These are phyloP conservation scores for Corynascus novoguineensis DNA, from an alignment of 495 filamentous ascomycete species.

Conservation along the genomic window DNA sequence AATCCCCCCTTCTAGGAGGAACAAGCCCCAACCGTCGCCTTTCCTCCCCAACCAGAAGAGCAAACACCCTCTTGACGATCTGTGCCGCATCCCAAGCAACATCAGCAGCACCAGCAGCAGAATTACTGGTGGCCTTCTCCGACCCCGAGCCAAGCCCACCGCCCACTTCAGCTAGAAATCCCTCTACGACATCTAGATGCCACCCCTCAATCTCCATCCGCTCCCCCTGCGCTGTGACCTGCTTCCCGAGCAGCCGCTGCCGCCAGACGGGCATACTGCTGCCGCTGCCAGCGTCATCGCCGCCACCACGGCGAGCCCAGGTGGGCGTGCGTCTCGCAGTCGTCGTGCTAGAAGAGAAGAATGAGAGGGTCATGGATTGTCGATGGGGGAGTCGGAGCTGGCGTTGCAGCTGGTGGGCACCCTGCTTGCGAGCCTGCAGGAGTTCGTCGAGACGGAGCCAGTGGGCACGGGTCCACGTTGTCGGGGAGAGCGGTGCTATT, in stretches of 20 bases:
- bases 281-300: neutral
- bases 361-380: too few species aligned
- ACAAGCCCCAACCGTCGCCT: slow-evolving; percentile 27
- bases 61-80: slow-evolving; percentile 47
- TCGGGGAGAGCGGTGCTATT: slow-evolving; percentile 27
- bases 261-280: neutral
- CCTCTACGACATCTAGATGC: slow-evolving; percentile 50
- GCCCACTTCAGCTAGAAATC: slow-evolving; percentile 37
- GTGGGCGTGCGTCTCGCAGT: too few species aligned
- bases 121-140: neutral
- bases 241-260: slow-evolving; percentile 31
- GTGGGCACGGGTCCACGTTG: slow-evolving; percentile 37
- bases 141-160: slow-evolving; percentile 27
- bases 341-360: too few species aligned
- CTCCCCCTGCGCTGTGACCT: slow-evolving; percentile 32
- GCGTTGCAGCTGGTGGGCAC: slow-evolving; percentile 28
- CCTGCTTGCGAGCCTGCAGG: slow-evolving; percentile 27
- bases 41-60: slow-evolving; percentile 44
- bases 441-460: slow-evolving; percentile 40
- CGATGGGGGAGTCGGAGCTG: slow-evolving; percentile 17
- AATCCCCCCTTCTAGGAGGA: slow-evolving; percentile 13
- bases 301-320: neutral
- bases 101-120: neutral
- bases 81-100: slow-evolving; percentile 39
- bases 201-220: slow-evolving; percentile 41